Evolutionary conservation across 768 basidiomycete genomes (phyloP), one percentile per base, ranked within the genome.

Genomic region (Candolleomyces efflorescens): DNA sequence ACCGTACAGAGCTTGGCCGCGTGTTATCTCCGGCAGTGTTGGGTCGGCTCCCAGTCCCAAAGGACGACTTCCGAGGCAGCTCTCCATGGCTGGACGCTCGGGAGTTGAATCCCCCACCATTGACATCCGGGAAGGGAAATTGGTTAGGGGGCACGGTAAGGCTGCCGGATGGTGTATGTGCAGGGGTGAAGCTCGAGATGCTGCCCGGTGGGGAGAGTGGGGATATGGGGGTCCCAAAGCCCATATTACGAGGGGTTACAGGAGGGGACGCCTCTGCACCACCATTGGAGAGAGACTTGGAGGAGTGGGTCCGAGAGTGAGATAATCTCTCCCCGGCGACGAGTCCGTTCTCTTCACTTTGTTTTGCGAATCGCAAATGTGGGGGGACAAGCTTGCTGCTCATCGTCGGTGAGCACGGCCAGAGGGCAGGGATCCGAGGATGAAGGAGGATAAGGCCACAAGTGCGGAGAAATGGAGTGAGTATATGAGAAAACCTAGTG

Each of bases 161-260:
- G 23, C 65, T 62, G 37, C 60, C 59, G 20, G 73, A 63, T 22
- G 71, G 68, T 41, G 68, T 67, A 43, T 69, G 68, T 22, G 66
- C 66, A 23, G 72, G 70, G 59, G 75, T 76, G 63, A 79, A 78
- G 59, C 72, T 77, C 43, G 73, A 68, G n/a, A 78, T 71, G 64
- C 78, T 82, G 6, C 73, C 68, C 3, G 81, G 78, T 11, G 84
- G 74, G 0, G 85, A 83, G 69, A 83, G 82, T 0, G 83, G 79
- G 63, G 80, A 81, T 47, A 60, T 55, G 23, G 63, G 62, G 18
- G 66, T 64, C 54, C 68, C 69, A 15, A 76, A 74, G 36, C 68
- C 65, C 46, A 67, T 63, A 53, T 66, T 75, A 57, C 74, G 77
- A 43, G 79, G 76, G n/a, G 78, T 78, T 24, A 71, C 52, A 12